Evolutionary conservation across 805 yeast species (phyloP).

Genomic region (Brettanomyces nanus): DNA sequence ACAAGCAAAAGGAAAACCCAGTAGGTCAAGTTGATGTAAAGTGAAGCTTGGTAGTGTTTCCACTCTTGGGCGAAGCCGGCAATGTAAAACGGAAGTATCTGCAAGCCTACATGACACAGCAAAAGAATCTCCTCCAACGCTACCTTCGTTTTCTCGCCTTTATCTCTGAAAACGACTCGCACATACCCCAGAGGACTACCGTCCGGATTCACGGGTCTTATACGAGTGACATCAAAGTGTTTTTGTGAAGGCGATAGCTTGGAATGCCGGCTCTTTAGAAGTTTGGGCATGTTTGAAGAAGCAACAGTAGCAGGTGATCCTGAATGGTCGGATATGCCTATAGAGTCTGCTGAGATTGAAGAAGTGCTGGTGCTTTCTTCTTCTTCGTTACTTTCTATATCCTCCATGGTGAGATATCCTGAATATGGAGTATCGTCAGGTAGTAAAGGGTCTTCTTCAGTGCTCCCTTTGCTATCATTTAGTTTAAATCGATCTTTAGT

Average conservation of each 20-base stretch:
- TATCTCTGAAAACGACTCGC: constrained; percentile 39
- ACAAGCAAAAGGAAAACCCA: constrained; percentile 39
- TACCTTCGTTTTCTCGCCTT: constrained; percentile 47
- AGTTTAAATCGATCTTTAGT: not conserved
- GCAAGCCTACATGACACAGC: constrained; percentile 28
- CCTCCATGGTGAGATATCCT: not conserved
- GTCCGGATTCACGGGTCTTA: constrained; percentile 46
- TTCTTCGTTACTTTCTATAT: not conserved
- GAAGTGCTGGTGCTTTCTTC: not conserved
- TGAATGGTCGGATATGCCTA: not conserved
- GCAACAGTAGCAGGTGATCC: not conserved
- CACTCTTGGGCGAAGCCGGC: constrained; percentile 29
- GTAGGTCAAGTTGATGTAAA: constrained; percentile 24
- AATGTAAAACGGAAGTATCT: constrained; percentile 27
- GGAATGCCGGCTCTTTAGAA: too few species aligned
- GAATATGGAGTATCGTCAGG: not conserved
- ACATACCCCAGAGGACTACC: constrained; percentile 54
- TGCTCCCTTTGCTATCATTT: not conserved
- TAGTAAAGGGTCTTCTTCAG: constrained; percentile 3
- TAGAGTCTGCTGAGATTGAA: too few species aligned
- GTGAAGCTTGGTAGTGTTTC: constrained; percentile 10
- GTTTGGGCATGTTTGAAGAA: not conserved
- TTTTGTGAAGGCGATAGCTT: constrained; percentile 33
- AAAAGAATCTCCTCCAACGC: constrained; percentile 36
- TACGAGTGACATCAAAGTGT: constrained; percentile 57